phyloP scores from a whole-genome alignment of 75 land plant species.

The Pseudotsuga menziesii region DNA sequence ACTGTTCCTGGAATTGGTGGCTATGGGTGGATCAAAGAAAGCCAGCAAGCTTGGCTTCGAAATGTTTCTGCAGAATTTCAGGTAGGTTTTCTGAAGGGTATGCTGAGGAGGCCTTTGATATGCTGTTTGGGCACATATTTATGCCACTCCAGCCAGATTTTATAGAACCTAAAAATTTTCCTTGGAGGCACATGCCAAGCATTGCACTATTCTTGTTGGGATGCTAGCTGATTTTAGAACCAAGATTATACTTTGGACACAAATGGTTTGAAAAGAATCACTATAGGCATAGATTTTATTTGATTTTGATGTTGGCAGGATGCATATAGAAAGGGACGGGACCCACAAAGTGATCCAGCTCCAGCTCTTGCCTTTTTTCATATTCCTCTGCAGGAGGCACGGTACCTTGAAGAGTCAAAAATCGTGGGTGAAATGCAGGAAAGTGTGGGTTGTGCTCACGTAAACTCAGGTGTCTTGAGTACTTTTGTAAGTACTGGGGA shows the following conservation, averaged over 20 bases:
- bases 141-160: neutral
- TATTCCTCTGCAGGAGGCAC: constrained; percentile 65
- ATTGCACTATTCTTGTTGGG: neutral
- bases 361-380: constrained; percentile 74
- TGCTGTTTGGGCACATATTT: neutral
- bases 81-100: constrained; percentile 28
- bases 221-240: neutral
- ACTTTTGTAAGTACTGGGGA: constrained; percentile 44
- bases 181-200: neutral
- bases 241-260: neutral
- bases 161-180: neutral
- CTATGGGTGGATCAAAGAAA: constrained; percentile 88
- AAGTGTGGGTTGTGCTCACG: constrained; percentile 45
- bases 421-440: constrained; percentile 62
- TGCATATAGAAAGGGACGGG: neutral
- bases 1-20: constrained; percentile 43
- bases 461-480: constrained; percentile 60
- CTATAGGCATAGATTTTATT: neutral
- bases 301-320: constrained; percentile 13
- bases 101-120: neutral
- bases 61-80: constrained; percentile 38
- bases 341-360: neutral
- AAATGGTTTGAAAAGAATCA: neutral
- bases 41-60: constrained; percentile 78
- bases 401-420: constrained; percentile 21